A percentile compares a stretch with the other conserved stretches of the same genome.
Evolutionary conservation across 129 eudicot genomes (phyloP).

Genomic region (Flaveria sonorensis): DNA sequence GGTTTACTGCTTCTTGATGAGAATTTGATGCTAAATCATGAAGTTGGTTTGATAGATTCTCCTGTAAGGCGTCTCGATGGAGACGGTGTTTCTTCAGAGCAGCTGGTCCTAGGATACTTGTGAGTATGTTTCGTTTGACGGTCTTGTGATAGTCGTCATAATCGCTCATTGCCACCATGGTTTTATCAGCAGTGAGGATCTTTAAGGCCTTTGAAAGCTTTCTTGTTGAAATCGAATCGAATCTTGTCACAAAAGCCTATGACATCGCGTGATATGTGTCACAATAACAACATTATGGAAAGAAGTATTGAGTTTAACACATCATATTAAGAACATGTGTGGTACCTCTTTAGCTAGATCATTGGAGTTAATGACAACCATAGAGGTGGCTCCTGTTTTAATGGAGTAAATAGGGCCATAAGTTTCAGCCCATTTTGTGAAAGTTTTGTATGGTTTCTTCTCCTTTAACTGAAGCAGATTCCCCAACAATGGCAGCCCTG

Average conservation of each 20-base stretch:
- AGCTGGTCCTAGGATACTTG: constrained; percentile 50
- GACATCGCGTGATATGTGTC: not conserved
- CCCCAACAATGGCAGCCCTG: constrained; percentile 46
- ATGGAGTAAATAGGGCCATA: constrained; percentile 89
- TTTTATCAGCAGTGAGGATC: constrained; percentile 50
- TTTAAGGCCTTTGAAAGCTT: constrained; percentile 54
- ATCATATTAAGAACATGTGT: not conserved
- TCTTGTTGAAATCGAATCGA: constrained; percentile 68
- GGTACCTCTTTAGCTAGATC: constrained; percentile 76
- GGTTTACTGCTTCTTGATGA: constrained; percentile 43
- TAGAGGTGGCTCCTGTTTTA: constrained; percentile 48
- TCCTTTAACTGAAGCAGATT: constrained; percentile 50
- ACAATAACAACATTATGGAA: not conserved
- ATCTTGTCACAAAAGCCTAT: constrained; percentile 72
- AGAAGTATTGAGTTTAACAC: not conserved
- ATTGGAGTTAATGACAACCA: constrained; percentile 64
- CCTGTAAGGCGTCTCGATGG: constrained; percentile 45
- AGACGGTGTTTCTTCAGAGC: constrained; percentile 49
- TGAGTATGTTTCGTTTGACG: constrained; percentile 42
- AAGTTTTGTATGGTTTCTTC: constrained; percentile 68
- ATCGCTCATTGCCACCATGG: constrained; percentile 63
- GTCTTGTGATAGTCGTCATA: constrained; percentile 54
- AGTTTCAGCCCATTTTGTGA: constrained; percentile 68
- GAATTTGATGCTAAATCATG: constrained; percentile 25
- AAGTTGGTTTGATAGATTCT: constrained; percentile 37